phyloP scores from a whole-genome alignment of 2,329 filamentous ascomycete species.

The Tetracladium maxilliforme region DNA sequence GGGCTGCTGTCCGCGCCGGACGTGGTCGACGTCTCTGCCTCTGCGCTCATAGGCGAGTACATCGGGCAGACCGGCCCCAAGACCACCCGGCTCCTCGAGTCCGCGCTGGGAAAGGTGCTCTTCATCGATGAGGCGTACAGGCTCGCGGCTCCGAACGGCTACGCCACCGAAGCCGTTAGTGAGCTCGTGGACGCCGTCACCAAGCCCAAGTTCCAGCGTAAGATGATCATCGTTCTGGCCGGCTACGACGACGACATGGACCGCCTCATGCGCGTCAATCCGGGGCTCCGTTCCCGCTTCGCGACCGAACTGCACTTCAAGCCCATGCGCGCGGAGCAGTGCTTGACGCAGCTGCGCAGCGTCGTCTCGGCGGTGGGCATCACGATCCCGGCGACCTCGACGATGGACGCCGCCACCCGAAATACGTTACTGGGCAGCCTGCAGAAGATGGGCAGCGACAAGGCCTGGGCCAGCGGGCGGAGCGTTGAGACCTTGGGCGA shows the following conservation, averaged over 20 bases:
- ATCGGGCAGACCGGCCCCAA: slow-evolving; percentile 58
- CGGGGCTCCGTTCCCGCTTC: slow-evolving; percentile 38
- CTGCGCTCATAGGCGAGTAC: slow-evolving; percentile 54
- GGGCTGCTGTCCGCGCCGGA: slow-evolving; percentile 45
- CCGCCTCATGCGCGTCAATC: slow-evolving; percentile 31
- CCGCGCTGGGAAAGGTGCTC: slow-evolving; percentile 33
- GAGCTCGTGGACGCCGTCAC: slow-evolving; percentile 43
- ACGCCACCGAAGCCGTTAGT: slow-evolving; percentile 52
- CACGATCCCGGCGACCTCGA: slow-evolving; percentile 1
- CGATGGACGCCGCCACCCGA: not conserved
- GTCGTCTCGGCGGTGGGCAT: slow-evolving; percentile 3
- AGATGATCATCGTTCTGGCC: slow-evolving; percentile 39
- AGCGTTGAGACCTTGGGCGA: slow-evolving; percentile 9
- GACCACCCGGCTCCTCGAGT: slow-evolving; percentile 40
- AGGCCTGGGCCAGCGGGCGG: slow-evolving; percentile 8
- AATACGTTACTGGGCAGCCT: slow-evolving; percentile 2
- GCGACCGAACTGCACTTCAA: slow-evolving; percentile 22
- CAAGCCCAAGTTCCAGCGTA: slow-evolving; percentile 28
- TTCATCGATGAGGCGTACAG: slow-evolving; percentile 46
- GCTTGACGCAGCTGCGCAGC: slow-evolving; percentile 5
- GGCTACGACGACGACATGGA: slow-evolving; percentile 43
- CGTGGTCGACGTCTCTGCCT: slow-evolving; percentile 51
- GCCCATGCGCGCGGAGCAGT: slow-evolving; percentile 2
- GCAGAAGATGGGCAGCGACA: slow-evolving; percentile 2
- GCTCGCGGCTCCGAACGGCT: slow-evolving; percentile 29